Evolutionary conservation across 192 early-diverging fungal species (phyloP).

Genomic region (Podila verticillata): DNA sequence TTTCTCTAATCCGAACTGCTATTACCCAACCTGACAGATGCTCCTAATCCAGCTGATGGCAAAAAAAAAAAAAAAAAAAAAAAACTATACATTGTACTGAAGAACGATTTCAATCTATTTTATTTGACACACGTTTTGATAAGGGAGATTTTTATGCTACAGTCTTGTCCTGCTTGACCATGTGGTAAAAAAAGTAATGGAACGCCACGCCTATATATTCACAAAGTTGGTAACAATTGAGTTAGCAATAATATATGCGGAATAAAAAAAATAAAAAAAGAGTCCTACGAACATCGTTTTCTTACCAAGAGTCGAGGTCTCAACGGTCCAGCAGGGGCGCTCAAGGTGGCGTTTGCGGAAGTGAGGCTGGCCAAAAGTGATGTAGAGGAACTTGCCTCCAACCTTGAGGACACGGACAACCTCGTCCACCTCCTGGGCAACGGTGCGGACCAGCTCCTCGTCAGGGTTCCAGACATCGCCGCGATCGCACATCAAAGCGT

Average conservation of each 20-base stretch:
- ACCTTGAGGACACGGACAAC: conserved; percentile 79
- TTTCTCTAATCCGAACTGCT: no score
- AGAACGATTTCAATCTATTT: neutral
- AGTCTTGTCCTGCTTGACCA: conserved; percentile 58
- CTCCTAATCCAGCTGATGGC: no score
- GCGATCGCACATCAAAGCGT: conserved; percentile 87
- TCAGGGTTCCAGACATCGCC: conserved; percentile 91
- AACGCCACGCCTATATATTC: conserved; percentile 67
- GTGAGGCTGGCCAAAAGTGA: conserved; percentile 93
- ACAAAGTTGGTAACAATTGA: neutral
- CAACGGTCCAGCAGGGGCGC: conserved; percentile 71
- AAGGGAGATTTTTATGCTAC: neutral
- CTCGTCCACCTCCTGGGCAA: conserved; percentile 78
- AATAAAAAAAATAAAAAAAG: neutral
- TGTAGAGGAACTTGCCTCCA: conserved; percentile 85
- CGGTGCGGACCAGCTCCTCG: conserved; percentile 70
- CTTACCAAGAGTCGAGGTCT: conserved; percentile 64
- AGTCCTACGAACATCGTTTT: neutral
- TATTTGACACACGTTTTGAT: neutral
- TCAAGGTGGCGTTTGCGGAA: conserved; percentile 81
- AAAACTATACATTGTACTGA: no score
- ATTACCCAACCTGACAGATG: no score
- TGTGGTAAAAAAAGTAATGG: conserved; percentile 82
- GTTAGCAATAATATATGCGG: neutral
- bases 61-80: no score